Percentiles rank a stretch among this genome's conserved stretches.
These are phyloP conservation scores for Suillus americanus DNA, from an alignment of 768 basidiomycete species.

Conservation along the genomic window DNA sequence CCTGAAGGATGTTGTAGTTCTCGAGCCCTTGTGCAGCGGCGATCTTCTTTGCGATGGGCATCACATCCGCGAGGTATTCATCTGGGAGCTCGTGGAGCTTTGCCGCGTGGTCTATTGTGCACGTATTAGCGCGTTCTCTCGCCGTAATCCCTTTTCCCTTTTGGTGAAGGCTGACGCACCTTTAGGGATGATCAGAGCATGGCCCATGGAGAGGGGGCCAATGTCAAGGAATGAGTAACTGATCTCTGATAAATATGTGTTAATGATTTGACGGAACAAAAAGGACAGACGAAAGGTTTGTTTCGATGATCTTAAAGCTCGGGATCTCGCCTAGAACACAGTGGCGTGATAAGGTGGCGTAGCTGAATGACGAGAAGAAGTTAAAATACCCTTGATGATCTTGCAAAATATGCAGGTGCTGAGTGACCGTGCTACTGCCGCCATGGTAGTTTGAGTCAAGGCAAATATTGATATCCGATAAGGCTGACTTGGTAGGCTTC, in stretches of 20 bases:
- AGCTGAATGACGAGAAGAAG: background rate
- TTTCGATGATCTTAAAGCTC: constrained; percentile 81
- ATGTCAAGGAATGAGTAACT: constrained; percentile 93
- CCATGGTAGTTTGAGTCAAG: background rate
- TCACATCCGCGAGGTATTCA: constrained; percentile 71
- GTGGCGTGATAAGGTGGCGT: background rate
- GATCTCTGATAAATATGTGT: background rate
- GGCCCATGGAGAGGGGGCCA: constrained; percentile 85
- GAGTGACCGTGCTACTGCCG: constrained; percentile 31
- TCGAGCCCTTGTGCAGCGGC: constrained; percentile 69
- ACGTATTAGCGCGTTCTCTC: background rate
- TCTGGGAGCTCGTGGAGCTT: constrained; percentile 90
- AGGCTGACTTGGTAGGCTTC: no score
- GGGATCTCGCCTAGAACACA: constrained; percentile 76
- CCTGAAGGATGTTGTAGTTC: constrained; percentile 88
- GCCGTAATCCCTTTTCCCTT: background rate
- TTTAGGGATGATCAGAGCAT: constrained; percentile 92
- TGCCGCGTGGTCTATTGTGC: constrained; percentile 70
- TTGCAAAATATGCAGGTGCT: constrained; percentile 89
- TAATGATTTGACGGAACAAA: background rate
- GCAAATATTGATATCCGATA: background rate
- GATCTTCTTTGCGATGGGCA: constrained; percentile 87
- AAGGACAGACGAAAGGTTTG: constrained; percentile 58
- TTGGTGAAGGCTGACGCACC: constrained; percentile 43
- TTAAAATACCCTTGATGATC: constrained; percentile 76